A percentile compares a stretch with the other conserved stretches of the same genome.
phyloP scores from a whole-genome alignment of 192 early-diverging fungal species.

The Coemansia sp. region DNA sequence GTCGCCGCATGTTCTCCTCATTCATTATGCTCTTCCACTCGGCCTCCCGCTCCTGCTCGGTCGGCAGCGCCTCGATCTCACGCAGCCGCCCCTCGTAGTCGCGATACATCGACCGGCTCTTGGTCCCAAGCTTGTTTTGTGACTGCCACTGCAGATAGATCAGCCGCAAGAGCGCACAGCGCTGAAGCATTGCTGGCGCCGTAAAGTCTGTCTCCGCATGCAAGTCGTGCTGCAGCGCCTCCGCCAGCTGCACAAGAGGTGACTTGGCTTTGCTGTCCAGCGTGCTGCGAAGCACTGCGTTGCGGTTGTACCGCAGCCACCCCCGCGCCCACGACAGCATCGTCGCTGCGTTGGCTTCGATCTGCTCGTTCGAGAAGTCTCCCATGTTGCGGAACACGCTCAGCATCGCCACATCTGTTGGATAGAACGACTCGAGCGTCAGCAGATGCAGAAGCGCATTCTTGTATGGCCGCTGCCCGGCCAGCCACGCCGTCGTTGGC shows the following conservation, averaged over 20 bases:
- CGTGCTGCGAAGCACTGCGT: slow-evolving; percentile 43
- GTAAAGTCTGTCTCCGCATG: slow-evolving; percentile 36
- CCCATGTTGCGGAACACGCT: slow-evolving; percentile 35
- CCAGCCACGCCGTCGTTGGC: slow-evolving; percentile 33
- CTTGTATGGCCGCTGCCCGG: slow-evolving; percentile 44
- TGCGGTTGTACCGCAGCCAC: slow-evolving; percentile 52
- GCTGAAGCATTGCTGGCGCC: slow-evolving; percentile 18
- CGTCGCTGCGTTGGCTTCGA: slow-evolving; percentile 28
- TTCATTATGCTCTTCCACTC: slow-evolving; percentile 28
- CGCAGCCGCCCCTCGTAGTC: slow-evolving; percentile 45
- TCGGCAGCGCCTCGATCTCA: slow-evolving; percentile 40
- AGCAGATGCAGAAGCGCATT: slow-evolving; percentile 37
- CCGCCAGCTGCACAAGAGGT: slow-evolving; percentile 32
- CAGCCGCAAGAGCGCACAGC: slow-evolving; percentile 41
- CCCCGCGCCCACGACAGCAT: slow-evolving; percentile 54
- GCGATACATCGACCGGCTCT: slow-evolving; percentile 49
- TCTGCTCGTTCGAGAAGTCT: slow-evolving; percentile 43
- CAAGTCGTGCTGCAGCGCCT: slow-evolving; percentile 49
- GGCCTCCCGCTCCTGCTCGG: slow-evolving; percentile 35
- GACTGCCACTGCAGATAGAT: slow-evolving; percentile 49
- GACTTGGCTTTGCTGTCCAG: slow-evolving; percentile 38
- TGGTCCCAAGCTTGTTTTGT: slow-evolving; percentile 39
- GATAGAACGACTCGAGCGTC: slow-evolving; percentile 53
- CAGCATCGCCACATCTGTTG: slow-evolving; percentile 49
- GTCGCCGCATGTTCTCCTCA: slow-evolving; percentile 32